Evolutionary conservation across 2,329 filamentous ascomycete species (phyloP).

Genomic region (Penicillium rolfsii): DNA sequence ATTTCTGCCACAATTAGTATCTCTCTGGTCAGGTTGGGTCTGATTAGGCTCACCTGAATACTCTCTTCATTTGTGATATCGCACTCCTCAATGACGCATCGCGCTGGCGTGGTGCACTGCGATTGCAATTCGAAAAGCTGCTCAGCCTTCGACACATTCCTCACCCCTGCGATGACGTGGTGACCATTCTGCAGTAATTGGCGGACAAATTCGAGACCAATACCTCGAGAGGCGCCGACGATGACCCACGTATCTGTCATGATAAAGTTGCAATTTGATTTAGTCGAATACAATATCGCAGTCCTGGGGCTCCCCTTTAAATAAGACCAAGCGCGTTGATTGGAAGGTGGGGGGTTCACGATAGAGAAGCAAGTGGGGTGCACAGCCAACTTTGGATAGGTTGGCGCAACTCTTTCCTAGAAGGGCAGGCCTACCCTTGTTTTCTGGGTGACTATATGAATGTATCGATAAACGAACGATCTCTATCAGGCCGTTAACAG

Average conservation of each 20-base stretch:
- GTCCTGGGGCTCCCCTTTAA: not conserved
- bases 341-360: not conserved
- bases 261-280: not conserved
- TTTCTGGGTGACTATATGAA: not conserved
- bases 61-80: slow-evolving; percentile 58
- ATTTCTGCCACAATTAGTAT: slow-evolving; percentile 2
- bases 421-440: slow-evolving; percentile 1
- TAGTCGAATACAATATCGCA: too few species aligned
- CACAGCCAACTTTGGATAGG: not conserved
- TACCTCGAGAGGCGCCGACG: slow-evolving; percentile 39
- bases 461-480: not conserved
- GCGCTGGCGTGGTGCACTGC: slow-evolving; percentile 17
- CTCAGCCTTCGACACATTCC: slow-evolving; percentile 46
- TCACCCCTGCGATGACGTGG: slow-evolving; percentile 57
- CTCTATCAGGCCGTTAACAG: too few species aligned
- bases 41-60: slow-evolving; percentile 49
- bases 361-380: not conserved
- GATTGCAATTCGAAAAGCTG: slow-evolving; percentile 30
- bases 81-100: slow-evolving; percentile 53
- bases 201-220: slow-evolving; percentile 57
- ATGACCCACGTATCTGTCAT: slow-evolving; percentile 35
- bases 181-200: slow-evolving; percentile 54
- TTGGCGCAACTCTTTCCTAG: slow-evolving; percentile 9
- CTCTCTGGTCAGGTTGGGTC: too few species aligned
- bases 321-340: not conserved